A percentile compares a stretch with the other conserved stretches of the same genome.
Conservation (phyloP, 1,284 basidiomycete species). For the Cystobasidium pallidum region DNA sequence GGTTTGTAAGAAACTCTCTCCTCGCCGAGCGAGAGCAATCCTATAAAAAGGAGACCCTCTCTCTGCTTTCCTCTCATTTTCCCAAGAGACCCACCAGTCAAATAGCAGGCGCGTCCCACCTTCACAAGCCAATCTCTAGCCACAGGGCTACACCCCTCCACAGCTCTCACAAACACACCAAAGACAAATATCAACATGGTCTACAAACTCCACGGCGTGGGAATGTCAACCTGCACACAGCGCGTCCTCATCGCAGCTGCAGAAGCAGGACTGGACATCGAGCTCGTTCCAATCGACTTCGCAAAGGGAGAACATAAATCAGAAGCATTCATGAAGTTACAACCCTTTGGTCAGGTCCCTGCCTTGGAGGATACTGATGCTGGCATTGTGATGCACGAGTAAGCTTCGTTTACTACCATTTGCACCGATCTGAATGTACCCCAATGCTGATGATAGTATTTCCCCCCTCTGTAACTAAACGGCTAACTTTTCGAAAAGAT, state of each 20-base stretch:
- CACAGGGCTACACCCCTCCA: neutral
- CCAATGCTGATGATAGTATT: neutral
- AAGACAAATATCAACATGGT: slow-evolving; percentile 10
- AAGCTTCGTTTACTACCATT: neutral
- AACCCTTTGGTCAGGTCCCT: slow-evolving; percentile 40
- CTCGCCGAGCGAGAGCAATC: neutral
- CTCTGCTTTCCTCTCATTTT: slow-evolving; percentile 5
- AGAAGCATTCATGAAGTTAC: slow-evolving; percentile 56
- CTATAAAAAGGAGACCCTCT: neutral
- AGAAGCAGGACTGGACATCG: slow-evolving; percentile 64
- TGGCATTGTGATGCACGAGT: slow-evolving; percentile 23
- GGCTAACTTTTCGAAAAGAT: no score
- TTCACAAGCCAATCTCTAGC: neutral
- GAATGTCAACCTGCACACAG: slow-evolving; percentile 60
- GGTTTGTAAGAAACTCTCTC: neutral
- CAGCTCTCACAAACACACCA: neutral
- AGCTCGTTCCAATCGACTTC: slow-evolving; percentile 61
- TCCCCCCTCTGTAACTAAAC: slow-evolving; percentile 15
- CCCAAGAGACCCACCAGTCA: neutral
- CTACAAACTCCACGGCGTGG: slow-evolving; percentile 37
- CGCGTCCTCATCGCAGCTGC: slow-evolving; percentile 61
- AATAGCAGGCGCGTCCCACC: slow-evolving; percentile 17
- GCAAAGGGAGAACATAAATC: slow-evolving; percentile 55
- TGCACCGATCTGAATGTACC: no score
- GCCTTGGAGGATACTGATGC: slow-evolving; percentile 37